Evolutionary conservation across 768 basidiomycete species (phyloP), one percentile per base, ranked within the genome.

Genomic region (Lactarius hatsudake): DNA sequence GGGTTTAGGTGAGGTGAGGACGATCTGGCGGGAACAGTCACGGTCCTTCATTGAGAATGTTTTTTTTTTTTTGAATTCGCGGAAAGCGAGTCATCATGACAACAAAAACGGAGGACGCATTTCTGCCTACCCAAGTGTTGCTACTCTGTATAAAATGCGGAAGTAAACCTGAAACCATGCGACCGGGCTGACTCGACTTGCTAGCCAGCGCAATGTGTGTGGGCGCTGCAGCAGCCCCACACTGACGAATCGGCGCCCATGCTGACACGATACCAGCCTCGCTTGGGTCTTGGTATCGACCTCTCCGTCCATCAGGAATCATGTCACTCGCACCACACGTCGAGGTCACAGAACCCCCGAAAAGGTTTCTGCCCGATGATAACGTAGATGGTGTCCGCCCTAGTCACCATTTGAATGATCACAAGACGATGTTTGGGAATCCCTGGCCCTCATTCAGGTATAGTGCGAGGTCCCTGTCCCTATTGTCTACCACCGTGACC

Each of bases 401-500:
- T 18, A 51, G 61, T 30, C 69, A 71, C 40, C 67, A 69, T 18
- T 38, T 62, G 42, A 69, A 65, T 43, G 53, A 59, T 28, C 61
- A 36, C 51, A 65, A 63, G 59, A 60, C 64, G 40, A 54, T 57
- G 61, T 71, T 71, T 34, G 38, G 53, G 34, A 69, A 69, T 51
- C 70, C 70, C 43, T 71, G 70, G 70, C 64, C 68, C 8, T 71
- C 70, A 6, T 71, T 71, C 59, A 69, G 70, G 70, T 71, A 60
- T 43, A 53, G 40, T 9, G 15, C 40, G 12, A 32, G 23, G 20
- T 20, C 28, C 10, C 23, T 9, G 13, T 10, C 3, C 0, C 26
- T 13, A 12, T 9, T 43, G n/a, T 28, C 45, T 45, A 68, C 57
- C 34, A 68, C 57, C 34, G 20, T 23, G 18, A 36, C 45, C 40